These are phyloP conservation scores for Pichia paraexigua DNA, from an alignment of 805 yeast species.

Conservation along the genomic window DNA sequence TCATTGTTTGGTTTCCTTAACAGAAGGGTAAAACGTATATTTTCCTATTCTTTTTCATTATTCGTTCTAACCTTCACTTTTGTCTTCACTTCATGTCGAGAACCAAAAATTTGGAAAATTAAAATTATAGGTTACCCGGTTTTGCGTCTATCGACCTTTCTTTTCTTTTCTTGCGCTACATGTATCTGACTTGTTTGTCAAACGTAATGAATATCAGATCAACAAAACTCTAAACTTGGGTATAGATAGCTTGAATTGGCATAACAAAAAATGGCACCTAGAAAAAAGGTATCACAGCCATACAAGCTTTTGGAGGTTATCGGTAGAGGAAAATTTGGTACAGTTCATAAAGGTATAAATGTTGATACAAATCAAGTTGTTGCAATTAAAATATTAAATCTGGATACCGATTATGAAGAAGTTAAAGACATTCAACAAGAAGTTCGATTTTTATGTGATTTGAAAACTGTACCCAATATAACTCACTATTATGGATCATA, in stretches of 20 bases:
- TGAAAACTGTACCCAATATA: conserved; percentile 82
- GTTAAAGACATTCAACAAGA: conserved; percentile 93
- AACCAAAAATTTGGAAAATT: background rate
- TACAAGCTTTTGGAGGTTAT: conserved; percentile 83
- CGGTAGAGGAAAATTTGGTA: conserved; percentile 95
- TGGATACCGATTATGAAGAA: conserved; percentile 91
- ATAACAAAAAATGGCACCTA: background rate
- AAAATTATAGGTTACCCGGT: background rate
- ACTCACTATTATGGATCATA: conserved; percentile 89
- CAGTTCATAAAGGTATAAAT: conserved; percentile 83
- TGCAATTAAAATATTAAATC: conserved; percentile 87
- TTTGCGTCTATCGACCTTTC: background rate
- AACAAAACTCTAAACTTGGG: background rate
- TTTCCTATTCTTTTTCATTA: background rate
- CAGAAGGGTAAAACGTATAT: background rate
- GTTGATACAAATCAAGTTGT: conserved; percentile 65
- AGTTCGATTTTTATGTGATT: conserved; percentile 73
- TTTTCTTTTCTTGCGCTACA: background rate
- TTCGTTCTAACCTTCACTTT: background rate
- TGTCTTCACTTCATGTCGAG: background rate
- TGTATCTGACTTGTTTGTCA: background rate
- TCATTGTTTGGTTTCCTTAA: conserved; percentile 9
- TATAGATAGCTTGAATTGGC: background rate
- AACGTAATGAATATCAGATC: background rate
- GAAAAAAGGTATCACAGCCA: conserved; percentile 23